Conservation (phyloP, 2,329 filamentous ascomycete species). For the Cytospora piceae region DNA sequence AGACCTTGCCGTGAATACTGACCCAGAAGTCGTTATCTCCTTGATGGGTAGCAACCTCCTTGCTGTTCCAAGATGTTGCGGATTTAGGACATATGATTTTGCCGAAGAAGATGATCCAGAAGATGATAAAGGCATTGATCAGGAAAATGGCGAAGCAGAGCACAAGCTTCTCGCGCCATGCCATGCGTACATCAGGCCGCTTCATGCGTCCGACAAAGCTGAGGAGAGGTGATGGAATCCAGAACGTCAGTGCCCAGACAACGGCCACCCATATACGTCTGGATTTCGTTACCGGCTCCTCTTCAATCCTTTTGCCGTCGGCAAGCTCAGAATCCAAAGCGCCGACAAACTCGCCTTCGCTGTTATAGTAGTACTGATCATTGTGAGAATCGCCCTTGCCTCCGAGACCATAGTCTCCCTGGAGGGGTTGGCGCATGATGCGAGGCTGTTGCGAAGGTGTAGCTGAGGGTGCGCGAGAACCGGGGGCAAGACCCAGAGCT, state of each 20-base stretch:
- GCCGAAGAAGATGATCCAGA: conserved; percentile 90
- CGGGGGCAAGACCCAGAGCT: conserved; percentile 35
- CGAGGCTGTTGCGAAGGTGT: conserved; percentile 49
- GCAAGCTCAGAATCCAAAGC: conserved; percentile 78
- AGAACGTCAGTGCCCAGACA: conserved; percentile 89
- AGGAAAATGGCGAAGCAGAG: conserved; percentile 80
- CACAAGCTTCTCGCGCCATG: conserved; percentile 94
- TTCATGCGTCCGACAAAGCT: conserved; percentile 91
- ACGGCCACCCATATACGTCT: conserved; percentile 80
- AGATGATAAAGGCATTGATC: conserved; percentile 80
- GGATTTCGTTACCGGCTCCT: conserved; percentile 63
- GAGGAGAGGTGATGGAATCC: conserved; percentile 87
- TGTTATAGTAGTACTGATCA: conserved; percentile 71
- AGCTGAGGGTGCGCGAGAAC: conserved; percentile 58
- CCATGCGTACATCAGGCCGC: conserved; percentile 92
- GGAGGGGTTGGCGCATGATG: conserved; percentile 57
- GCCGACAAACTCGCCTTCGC: conserved; percentile 69
- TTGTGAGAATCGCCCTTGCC: conserved; percentile 76
- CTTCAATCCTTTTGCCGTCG: conserved; percentile 75
- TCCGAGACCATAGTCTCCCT: conserved; percentile 88
- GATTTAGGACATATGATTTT: conserved; percentile 85
- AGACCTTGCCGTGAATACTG: conserved; percentile 84
- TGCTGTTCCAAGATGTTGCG: conserved; percentile 81
- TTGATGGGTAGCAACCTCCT: conserved; percentile 71
- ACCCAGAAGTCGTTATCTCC: conserved; percentile 83